phyloP scores from a whole-genome alignment of 1,284 basidiomycete genomes.

The Wolfiporia cocos region DNA sequence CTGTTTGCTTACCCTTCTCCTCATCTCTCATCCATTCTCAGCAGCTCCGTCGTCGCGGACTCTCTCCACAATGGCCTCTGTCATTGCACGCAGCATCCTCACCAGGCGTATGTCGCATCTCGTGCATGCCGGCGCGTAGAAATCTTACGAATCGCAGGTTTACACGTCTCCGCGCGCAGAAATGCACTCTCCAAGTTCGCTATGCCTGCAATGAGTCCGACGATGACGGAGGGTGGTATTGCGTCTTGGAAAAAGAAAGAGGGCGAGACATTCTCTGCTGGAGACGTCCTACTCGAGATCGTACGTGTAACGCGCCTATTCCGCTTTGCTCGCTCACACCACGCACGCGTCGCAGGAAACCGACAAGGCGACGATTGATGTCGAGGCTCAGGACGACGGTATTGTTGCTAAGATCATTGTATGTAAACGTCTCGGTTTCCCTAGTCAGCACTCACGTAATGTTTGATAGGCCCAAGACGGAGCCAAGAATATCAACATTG shows the following conservation, averaged over 20 bases:
- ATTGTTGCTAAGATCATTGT: conserved; percentile 89
- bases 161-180: conserved; percentile 76
- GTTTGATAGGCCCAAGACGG: conserved; percentile 67
- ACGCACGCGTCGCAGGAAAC: conserved; percentile 67
- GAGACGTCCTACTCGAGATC: conserved; percentile 93
- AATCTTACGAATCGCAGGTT: conserved; percentile 39
- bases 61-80: conserved; percentile 43
- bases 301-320: conserved; percentile 38
- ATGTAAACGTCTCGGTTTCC: conserved; percentile 19
- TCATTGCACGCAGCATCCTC: conserved; percentile 57
- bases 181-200: conserved; percentile 85
- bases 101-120: conserved; percentile 49
- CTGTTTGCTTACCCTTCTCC: conserved; percentile 18
- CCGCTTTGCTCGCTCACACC: conserved; percentile 4
- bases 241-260: conserved; percentile 97
- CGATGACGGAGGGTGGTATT: conserved; percentile 99
- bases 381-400: conserved; percentile 97
- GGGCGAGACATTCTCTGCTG: conserved; percentile 84
- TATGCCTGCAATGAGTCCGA: conserved; percentile 99
- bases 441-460: background rate
- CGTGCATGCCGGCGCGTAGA: background rate
- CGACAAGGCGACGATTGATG: conserved; percentile 99
- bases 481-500: conserved; percentile 83
- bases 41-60: conserved; percentile 11
- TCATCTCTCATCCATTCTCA: conserved; percentile 7